Percentiles rank a stretch among this genome's conserved stretches.
phyloP scores from a whole-genome alignment of 345 rosid genomes.

The Clausena lansium region DNA sequence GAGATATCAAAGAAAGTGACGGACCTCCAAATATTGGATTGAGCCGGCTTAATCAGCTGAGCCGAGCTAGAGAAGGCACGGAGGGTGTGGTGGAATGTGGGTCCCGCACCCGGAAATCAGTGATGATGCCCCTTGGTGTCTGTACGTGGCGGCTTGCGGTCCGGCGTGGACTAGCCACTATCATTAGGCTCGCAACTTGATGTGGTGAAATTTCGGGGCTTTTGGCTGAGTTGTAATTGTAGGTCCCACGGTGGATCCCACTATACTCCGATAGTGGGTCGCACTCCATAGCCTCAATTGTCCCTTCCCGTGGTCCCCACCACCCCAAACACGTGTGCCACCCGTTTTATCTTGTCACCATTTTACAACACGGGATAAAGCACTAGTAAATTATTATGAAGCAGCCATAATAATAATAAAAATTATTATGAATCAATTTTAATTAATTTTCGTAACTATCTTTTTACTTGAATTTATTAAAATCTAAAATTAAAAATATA shows the following conservation, averaged over 20 bases:
- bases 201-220: constrained; percentile 6
- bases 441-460: background rate
- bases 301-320: background rate
- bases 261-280: background rate
- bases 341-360: background rate
- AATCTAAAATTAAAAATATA: too few relatives aligned
- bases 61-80: constrained; percentile 7
- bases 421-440: too few relatives aligned
- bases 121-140: constrained; percentile 16
- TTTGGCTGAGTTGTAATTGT: constrained; percentile 18
- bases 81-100: constrained; percentile 21
- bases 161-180: constrained; percentile 63
- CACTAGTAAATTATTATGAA: background rate
- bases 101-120: constrained; percentile 16
- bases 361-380: background rate
- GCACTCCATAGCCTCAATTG: background rate
- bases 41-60: constrained; percentile 17
- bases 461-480: too few relatives aligned
- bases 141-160: constrained; percentile 62
- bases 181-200: constrained; percentile 54
- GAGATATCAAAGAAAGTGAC: constrained; percentile 18
- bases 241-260: constrained; percentile 18
- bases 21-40: constrained; percentile 21
- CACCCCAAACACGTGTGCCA: background rate
- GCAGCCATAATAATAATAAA: too few relatives aligned